Evolutionary conservation across 768 basidiomycete genomes (phyloP), one percentile per base, ranked within the genome.

Genomic region (Lactarius deliciosus): DNA sequence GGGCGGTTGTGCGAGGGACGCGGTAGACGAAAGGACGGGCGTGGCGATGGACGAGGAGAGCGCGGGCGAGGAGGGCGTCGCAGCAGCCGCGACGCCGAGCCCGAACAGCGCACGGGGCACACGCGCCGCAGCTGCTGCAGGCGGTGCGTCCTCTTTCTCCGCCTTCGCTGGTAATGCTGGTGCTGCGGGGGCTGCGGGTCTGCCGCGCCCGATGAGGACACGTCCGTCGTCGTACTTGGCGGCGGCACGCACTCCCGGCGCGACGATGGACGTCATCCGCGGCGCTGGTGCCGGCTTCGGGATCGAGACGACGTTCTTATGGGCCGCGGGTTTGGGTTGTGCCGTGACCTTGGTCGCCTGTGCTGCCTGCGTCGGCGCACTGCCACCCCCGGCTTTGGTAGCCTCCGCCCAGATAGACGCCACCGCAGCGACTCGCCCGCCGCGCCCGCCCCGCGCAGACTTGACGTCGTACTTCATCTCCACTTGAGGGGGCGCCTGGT

Each of bases 381-480:
- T 7, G 34, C 28, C 8, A 57, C n/a, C 40, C 11, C 20, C 5
- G 8, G 56, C 40, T 11, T 54, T 57, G 16, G 68, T 43, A 11
- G 55, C 60, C 61, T 65, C 30, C n/a, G 88, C 85, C 90, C 91
- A 93, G 28, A 93, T 77, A 2, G 90, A 83, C 0, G 89, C 85
- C 1, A 91, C 89, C 5, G 90, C 80, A 3, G 89, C 80, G 18
- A 92, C 91, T 61, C 83, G 82, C 15, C 91, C 92, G 2, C 92
- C 91, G 53, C 82, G 79, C 2, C 92, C 91, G 5, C 92, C 90
- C 25, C 91, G 82, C 5, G 90, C 90, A 43, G 90, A 92, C 15
- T 87, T 85, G 30, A 91, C 75, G 72, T 92, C 86, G 72, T 92
- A 91, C 65, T 86, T 81, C 60, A 86, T 87, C 0, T 83, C 78